Conservation (phyloP, 2,329 filamentous ascomycete genomes). For the Penicillium sp. region DNA sequence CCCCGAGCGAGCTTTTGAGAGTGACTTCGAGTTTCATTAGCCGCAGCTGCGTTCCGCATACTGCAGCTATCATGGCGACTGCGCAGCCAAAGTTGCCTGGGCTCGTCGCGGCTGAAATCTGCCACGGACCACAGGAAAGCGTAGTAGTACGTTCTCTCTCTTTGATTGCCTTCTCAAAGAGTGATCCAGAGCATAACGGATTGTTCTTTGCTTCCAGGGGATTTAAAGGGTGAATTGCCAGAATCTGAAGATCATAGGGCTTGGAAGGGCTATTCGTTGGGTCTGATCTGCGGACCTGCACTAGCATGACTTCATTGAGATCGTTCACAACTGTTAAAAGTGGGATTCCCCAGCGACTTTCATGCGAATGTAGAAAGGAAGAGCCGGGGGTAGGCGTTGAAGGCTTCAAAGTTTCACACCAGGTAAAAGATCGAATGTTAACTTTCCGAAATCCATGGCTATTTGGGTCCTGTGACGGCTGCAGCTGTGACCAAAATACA, state of each 20-base stretch:
- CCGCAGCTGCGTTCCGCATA: slow-evolving; percentile 32
- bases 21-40: slow-evolving; percentile 26
- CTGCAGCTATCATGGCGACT: slow-evolving; percentile 29
- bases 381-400: slow-evolving; percentile 9
- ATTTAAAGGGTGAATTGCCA: slow-evolving; percentile 26
- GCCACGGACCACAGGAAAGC: slow-evolving; percentile 39
- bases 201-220: slow-evolving; percentile 11
- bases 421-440: slow-evolving; percentile 45
- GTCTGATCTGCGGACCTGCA: slow-evolving; percentile 26
- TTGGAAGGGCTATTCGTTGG: slow-evolving; percentile 2
- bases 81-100: slow-evolving; percentile 14
- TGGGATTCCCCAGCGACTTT: slow-evolving; percentile 38
- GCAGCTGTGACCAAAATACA: slow-evolving; percentile 45
- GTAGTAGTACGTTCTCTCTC: slow-evolving; percentile 26
- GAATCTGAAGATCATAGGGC: slow-evolving; percentile 27
- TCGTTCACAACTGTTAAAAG: slow-evolving; percentile 43
- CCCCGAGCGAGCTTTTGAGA: slow-evolving; percentile 7
- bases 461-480: slow-evolving; percentile 19
- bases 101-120: slow-evolving; percentile 2
- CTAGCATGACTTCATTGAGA: slow-evolving; percentile 37
- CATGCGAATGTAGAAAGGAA: slow-evolving; percentile 11
- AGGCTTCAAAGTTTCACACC: slow-evolving; percentile 36
- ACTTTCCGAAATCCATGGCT: slow-evolving; percentile 30
- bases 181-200: slow-evolving; percentile 26
- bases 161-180: slow-evolving; percentile 32